These are phyloP conservation scores for Aspergillus pseudoterreus DNA, from an alignment of 2,329 filamentous ascomycete species.

Conservation along the genomic window DNA sequence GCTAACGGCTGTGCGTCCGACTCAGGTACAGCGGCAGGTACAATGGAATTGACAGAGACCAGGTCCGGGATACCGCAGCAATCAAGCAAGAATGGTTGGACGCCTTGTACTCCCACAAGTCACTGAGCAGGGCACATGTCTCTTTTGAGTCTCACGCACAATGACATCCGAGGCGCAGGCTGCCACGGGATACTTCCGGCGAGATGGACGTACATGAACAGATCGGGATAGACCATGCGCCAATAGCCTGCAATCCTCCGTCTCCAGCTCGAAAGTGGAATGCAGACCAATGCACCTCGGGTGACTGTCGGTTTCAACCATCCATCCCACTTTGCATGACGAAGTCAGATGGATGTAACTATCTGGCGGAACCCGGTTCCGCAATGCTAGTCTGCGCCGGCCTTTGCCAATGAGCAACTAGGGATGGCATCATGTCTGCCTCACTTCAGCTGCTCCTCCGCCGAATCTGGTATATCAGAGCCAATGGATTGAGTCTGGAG, in stretches of 20 bases:
- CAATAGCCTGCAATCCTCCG: slow-evolving; percentile 4
- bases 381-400: slow-evolving; percentile 6
- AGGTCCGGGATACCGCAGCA: background rate
- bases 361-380: slow-evolving; percentile 5
- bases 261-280: background rate
- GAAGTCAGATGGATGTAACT: slow-evolving; percentile 7
- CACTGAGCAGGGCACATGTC: slow-evolving; percentile 9
- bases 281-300: background rate
- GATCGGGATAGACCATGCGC: background rate
- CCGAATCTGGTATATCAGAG: slow-evolving; percentile 13
- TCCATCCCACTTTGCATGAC: background rate
- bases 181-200: slow-evolving; percentile 10
- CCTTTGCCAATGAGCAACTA: slow-evolving; percentile 17
- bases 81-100: slow-evolving; percentile 4
- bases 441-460: slow-evolving; percentile 12
- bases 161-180: slow-evolving; percentile 11
- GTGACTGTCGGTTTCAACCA: background rate
- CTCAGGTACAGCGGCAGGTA: background rate
- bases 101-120: slow-evolving; percentile 1
- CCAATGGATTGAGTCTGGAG: slow-evolving; percentile 12
- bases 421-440: slow-evolving; percentile 8
- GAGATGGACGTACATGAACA: slow-evolving; percentile 14
- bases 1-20: background rate
- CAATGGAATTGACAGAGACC: background rate
- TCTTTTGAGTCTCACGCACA: slow-evolving; percentile 17